Conservation (phyloP, 768 basidiomycete genomes). For the Phlegmacium glaucopus region DNA sequence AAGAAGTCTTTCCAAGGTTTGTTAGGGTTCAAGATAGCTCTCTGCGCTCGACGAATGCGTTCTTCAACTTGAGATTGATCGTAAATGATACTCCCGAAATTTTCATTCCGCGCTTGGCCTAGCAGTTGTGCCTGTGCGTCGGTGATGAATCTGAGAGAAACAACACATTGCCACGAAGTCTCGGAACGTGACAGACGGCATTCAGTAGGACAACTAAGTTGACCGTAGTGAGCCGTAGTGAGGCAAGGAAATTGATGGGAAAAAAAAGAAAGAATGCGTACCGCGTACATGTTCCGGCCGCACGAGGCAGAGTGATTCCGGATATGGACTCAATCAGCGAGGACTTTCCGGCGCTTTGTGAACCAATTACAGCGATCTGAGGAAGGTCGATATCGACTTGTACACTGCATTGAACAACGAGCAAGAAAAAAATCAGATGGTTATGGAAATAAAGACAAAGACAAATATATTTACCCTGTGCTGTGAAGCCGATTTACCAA, state of each 20-base stretch:
- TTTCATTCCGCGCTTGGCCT: conserved; percentile 33
- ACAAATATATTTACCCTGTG: conserved; percentile 52
- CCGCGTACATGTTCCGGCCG: conserved; percentile 77
- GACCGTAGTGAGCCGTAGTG: not conserved
- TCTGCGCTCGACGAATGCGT: conserved; percentile 61
- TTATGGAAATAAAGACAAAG: conserved; percentile 23
- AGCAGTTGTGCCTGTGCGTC: conserved; percentile 36
- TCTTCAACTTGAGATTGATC: conserved; percentile 58
- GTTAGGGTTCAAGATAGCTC: conserved; percentile 61
- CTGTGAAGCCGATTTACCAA: conserved; percentile 56
- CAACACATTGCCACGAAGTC: conserved; percentile 45
- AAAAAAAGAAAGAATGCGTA: conserved; percentile 15
- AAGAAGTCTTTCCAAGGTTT: conserved; percentile 33
- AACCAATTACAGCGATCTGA: conserved; percentile 69
- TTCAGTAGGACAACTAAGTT: conserved; percentile 52
- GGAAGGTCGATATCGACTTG: conserved; percentile 72
- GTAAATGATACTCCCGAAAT: conserved; percentile 47
- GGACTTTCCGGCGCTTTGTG: conserved; percentile 73
- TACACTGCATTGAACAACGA: conserved; percentile 40
- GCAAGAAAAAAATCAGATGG: not conserved
- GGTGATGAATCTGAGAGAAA: conserved; percentile 44
- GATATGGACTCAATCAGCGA: conserved; percentile 78
- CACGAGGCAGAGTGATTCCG: conserved; percentile 65
- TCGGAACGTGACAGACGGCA: conserved; percentile 44
- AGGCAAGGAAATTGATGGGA: not conserved